Percentiles rank a stretch among this genome's conserved stretches.
These are phyloP conservation scores for Tricholomella constricta DNA, from an alignment of 768 basidiomycete species.

Conservation along the genomic window DNA sequence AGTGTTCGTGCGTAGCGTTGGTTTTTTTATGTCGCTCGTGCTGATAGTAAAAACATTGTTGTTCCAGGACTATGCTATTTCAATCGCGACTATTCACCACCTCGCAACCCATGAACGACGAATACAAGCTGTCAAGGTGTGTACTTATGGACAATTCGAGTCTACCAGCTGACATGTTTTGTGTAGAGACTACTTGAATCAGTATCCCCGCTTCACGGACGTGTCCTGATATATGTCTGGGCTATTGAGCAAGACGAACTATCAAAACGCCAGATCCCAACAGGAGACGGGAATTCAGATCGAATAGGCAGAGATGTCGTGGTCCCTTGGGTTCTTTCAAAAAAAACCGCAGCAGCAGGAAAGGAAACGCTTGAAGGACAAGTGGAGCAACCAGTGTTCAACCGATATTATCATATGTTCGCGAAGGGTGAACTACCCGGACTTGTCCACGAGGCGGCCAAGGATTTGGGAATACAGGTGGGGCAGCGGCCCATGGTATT, in stretches of 20 bases:
- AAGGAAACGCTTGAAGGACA: slow-evolving; percentile 19
- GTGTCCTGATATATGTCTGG: slow-evolving; percentile 94
- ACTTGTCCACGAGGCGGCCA: slow-evolving; percentile 66
- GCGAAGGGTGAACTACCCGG: slow-evolving; percentile 70
- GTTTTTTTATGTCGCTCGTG: background rate
- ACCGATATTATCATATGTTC: slow-evolving; percentile 98
- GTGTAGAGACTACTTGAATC: slow-evolving; percentile 61
- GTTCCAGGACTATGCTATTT: slow-evolving; percentile 88
- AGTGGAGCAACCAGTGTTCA: slow-evolving; percentile 53
- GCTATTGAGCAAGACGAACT: slow-evolving; percentile 89
- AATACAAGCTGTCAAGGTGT: slow-evolving; percentile 70
- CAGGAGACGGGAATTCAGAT: slow-evolving; percentile 20
- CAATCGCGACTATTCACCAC: slow-evolving; percentile 97
- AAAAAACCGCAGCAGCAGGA: slow-evolving; percentile 23
- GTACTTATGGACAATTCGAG: slow-evolving; percentile 9
- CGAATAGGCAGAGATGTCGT: slow-evolving; percentile 74
- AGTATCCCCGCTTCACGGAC: slow-evolving; percentile 70
- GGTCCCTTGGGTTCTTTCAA: slow-evolving; percentile 82
- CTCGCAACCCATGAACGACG: slow-evolving; percentile 80
- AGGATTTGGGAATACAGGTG: slow-evolving; percentile 54
- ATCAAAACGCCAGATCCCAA: slow-evolving; percentile 71
- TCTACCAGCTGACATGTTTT: background rate
- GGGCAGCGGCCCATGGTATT: slow-evolving; percentile 30
- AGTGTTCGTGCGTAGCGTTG: slow-evolving; percentile 61
- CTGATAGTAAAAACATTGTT: background rate